These are phyloP conservation scores for Passiflora organensis DNA, from an alignment of 345 rosid genomes.

Conservation along the genomic window DNA sequence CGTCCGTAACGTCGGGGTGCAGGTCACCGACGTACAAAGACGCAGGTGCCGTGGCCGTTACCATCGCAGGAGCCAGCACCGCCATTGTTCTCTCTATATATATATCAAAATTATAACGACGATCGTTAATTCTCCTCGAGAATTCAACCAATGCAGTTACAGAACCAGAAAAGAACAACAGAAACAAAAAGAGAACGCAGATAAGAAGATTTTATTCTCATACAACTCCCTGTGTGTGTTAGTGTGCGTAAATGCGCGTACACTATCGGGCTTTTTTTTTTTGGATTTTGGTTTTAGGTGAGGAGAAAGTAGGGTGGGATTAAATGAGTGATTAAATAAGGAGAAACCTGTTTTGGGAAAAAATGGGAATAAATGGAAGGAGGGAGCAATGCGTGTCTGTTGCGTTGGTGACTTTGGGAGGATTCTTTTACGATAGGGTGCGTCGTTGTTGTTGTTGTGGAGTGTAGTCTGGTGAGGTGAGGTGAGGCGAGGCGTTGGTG, in stretches of 20 bases:
- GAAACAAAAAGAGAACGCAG: background rate
- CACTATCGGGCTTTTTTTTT: background rate
- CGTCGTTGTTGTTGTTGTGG: background rate
- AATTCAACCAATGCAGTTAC: constrained; percentile 11
- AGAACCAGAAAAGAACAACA: background rate
- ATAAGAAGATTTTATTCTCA: background rate
- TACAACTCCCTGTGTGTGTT: too few relatives aligned
- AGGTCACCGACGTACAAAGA: constrained; percentile 49
- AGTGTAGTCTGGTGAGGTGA: background rate
- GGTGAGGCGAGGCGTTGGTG: too few relatives aligned
- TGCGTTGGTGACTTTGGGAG: too few relatives aligned
- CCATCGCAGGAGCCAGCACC: constrained; percentile 27
- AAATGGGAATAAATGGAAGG: too few relatives aligned
- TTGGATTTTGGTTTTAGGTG: background rate
- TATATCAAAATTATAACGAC: background rate
- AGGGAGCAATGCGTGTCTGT: too few relatives aligned
- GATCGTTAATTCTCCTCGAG: too few relatives aligned
- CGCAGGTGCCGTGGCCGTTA: too few relatives aligned
- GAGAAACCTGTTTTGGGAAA: too few relatives aligned
- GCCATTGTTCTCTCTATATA: constrained; percentile 29
- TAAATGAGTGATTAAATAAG: background rate
- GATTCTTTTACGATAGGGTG: too few relatives aligned
- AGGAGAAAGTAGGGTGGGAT: background rate
- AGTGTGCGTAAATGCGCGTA: too few relatives aligned
- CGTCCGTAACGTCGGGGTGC: constrained; percentile 54